Conservation (phyloP, 2,329 filamentous ascomycete species). For the Septoria petroselini region DNA sequence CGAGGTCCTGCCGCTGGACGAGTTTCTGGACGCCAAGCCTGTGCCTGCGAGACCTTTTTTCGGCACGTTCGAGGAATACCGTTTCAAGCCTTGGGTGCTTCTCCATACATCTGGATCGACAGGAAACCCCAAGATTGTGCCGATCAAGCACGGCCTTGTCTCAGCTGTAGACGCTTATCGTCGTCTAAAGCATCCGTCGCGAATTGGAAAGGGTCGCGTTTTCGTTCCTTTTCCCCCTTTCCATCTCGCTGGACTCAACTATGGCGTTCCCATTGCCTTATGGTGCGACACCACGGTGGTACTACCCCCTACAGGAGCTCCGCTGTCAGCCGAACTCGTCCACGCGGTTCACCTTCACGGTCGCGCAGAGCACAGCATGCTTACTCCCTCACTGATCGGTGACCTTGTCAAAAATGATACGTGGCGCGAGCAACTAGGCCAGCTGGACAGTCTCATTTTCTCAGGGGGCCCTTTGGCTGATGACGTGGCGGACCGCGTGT, state of each 20-base stretch:
- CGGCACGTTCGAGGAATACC: slow-evolving; percentile 8
- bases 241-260: slow-evolving; percentile 18
- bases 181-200: not conserved
- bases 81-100: slow-evolving; percentile 14
- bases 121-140: slow-evolving; percentile 19
- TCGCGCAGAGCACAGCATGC: not conserved
- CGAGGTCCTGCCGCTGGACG: not conserved
- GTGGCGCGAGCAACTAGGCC: slow-evolving; percentile 6
- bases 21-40: not conserved
- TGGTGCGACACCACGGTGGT: slow-evolving; percentile 14
- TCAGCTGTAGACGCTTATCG: slow-evolving; percentile 14
- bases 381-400: slow-evolving; percentile 16
- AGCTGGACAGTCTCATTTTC: slow-evolving; percentile 7
- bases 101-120: slow-evolving; percentile 22
- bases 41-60: not conserved
- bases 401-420: slow-evolving; percentile 12
- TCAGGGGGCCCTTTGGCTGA: slow-evolving; percentile 18
- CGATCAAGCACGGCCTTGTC: slow-evolving; percentile 16
- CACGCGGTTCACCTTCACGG: slow-evolving; percentile 9
- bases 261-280: not conserved
- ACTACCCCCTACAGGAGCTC: slow-evolving; percentile 7
- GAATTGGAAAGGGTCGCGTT: slow-evolving; percentile 2
- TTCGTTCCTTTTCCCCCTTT: slow-evolving; percentile 15
- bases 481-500: slow-evolving; percentile 10
- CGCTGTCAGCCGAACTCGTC: slow-evolving; percentile 7